Base-by-base conservation (phyloP, 306 rosid species). In the Prunus salicina region DNA sequence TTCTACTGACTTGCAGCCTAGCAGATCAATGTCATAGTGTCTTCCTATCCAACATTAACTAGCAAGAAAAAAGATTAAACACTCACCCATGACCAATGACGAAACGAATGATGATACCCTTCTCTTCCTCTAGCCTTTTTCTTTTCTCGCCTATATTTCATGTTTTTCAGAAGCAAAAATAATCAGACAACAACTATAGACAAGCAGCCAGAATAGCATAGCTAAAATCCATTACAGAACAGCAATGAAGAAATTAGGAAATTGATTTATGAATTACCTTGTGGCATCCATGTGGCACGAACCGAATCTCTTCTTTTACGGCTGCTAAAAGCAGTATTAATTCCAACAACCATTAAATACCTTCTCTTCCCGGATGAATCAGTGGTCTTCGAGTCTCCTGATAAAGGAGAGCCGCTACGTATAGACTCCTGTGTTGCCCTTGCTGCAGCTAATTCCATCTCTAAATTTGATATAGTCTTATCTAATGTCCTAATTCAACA, bases 281-380 rank as follows among this genome's bases (percentile, higher is more conserved):
- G 99, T 62, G 91, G 98, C 91, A 96, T 86, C 98, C 99, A 96
- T 2, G 99, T 91, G 10, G 88, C 93, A 27, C 99, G 96, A 89
- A 96, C 89, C 0, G 99, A 96, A 78, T 96, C 98, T 83, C 99
- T 86, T 88, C 99, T 91, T 87, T 89, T 93, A 64, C 99, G 75
- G 93, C 99, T 96, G 85, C 99, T 96, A 73, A 96, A 96, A 77
- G 99, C 99, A 62, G 99, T 96, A 68, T 96, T 96, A 73, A 96
- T 84, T 74, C 99, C 99, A 64, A 96, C 61, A 50, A 96, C 97
- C 99, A 96, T 96, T 71, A 91, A 73, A 81, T 91, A 93, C 83
- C 81, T 89, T 86, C 91, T 88, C 88, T 79, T 89, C 60, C 88
- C 78, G 2, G 88, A 81, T 47, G 93, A 76, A 50, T 88, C 88